Evolutionary conservation across 176 grass and related monocot species (phyloP).

Genomic region (Thinopyrum elongatum): DNA sequence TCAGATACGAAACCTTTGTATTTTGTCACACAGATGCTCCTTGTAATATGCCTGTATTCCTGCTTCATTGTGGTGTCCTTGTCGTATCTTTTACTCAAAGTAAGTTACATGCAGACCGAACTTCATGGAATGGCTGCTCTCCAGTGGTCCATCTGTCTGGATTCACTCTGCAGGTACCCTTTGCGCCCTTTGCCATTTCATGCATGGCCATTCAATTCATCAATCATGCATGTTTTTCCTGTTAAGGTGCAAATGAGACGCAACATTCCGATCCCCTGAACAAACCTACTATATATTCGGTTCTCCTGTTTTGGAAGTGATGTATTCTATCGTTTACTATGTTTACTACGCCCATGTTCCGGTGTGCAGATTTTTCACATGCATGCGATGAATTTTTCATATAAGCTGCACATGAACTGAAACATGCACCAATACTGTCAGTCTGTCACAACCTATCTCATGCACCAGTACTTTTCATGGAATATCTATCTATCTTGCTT

Average conservation of each 20-base stretch:
- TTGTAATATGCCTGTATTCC: not conserved
- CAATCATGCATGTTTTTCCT: not conserved
- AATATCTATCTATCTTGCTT: not conserved
- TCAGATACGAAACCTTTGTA: not conserved
- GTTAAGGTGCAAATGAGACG: not conserved
- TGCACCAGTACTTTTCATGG: not conserved
- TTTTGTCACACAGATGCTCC: not conserved
- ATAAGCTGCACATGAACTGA: not conserved
- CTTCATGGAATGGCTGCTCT: conserved; percentile 90
- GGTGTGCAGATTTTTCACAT: not conserved
- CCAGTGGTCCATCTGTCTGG: conserved; percentile 85
- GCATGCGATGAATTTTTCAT: not conserved
- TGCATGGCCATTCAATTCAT: not conserved
- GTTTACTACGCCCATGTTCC: not conserved
- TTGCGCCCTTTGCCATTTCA: not conserved
- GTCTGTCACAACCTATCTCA: no score
- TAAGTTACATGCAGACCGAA: conserved; percentile 61
- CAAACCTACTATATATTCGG: not conserved
- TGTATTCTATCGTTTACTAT: not conserved
- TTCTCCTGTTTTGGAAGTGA: not conserved
- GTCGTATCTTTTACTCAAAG: conserved; percentile 23
- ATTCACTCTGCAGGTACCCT: conserved; percentile 84
- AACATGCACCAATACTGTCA: not conserved
- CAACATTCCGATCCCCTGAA: not conserved
- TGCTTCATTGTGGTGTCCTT: conserved; percentile 6